Conservation (phyloP, 306 rosid species). For the Carpinus viminea region DNA sequence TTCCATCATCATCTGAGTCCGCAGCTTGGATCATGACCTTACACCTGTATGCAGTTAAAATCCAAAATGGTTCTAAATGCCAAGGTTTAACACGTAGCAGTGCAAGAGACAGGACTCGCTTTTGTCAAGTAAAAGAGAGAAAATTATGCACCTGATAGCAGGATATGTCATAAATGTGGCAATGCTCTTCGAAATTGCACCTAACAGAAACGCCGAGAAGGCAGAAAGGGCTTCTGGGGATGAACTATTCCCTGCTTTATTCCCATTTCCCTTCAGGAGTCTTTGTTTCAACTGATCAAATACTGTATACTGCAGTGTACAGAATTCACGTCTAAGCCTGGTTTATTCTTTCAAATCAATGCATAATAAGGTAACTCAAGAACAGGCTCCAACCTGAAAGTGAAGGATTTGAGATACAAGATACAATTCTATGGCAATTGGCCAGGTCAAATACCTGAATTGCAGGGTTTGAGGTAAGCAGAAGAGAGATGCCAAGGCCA, state of each 20-base stretch:
- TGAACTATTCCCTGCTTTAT: slow-evolving; percentile 37
- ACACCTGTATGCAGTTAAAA: slow-evolving; percentile 58
- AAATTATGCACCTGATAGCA: slow-evolving; percentile 74
- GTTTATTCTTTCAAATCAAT: slow-evolving; percentile 17
- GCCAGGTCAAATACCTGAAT: slow-evolving; percentile 65
- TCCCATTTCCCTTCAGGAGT: slow-evolving; percentile 46
- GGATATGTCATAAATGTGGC: slow-evolving; percentile 94
- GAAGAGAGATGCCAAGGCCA: slow-evolving; percentile 87
- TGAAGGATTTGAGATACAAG: not conserved
- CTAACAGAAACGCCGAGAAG: slow-evolving; percentile 71
- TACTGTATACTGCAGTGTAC: slow-evolving; percentile 72
- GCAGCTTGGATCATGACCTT: slow-evolving; percentile 99
- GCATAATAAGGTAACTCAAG: not conserved
- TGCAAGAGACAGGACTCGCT: not conserved
- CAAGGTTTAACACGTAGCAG: slow-evolving; percentile 1
- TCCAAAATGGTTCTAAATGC: slow-evolving; percentile 20
- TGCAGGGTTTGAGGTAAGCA: slow-evolving; percentile 94
- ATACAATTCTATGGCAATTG: not conserved
- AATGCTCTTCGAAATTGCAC: slow-evolving; percentile 84
- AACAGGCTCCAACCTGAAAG: not conserved
- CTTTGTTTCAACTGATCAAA: slow-evolving; percentile 91
- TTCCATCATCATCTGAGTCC: slow-evolving; percentile 48
- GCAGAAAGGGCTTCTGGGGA: slow-evolving; percentile 84
- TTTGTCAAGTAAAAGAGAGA: slow-evolving; percentile 21
- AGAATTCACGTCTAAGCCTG: slow-evolving; percentile 31